Evolutionary conservation across 1,139 yeast genomes (phyloP), one percentile per base, ranked within the genome.

Genomic region (Hansenula sp.): DNA sequence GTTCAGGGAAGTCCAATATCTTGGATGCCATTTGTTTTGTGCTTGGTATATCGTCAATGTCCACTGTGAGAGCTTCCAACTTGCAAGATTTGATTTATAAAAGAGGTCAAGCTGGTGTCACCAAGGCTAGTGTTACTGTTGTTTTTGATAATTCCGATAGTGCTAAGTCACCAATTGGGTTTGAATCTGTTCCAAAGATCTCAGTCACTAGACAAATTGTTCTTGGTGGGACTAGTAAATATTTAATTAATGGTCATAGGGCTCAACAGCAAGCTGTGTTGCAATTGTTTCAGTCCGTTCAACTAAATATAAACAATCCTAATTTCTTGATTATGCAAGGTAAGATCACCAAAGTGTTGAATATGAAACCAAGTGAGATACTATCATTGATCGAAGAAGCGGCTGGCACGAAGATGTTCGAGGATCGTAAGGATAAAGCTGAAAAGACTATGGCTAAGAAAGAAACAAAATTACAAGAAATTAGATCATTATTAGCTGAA

Each of bases 311-410:
- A 63, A 93, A 94, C 62, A 93, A 93, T 59, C 99, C 99, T 31
- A 94, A 93, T 64, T 94, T 94, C 65, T 74, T 94, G 57, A 94
- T 94, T 59, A 93, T 94, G 99, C 99, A 94, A 67, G 99, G 99
- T 47, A 86, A 89, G 60, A 94, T 94, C 66, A 94, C 99, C 31
- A 93, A 94, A 62, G 98, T 94, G 47, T 74, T 94, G 59, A 93
- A 94, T 63, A 93, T 93, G 99, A 90, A 88, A 58, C 95, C 99
- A 1, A 68, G 79, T 2, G 99, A 94, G 62, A 87, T 91, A 31
- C 68, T 94, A 54, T 83, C 96, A 3, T 73, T 93, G 54, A 90
- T 94, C 48, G 99, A 93, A 66, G 99, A 94, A 67, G 99, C 99
- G 0, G 96, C 99, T 0, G 99, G 99, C 8, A 94, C 99, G 0